Base-by-base conservation (phyloP, 345 rosid genomes). In the Cardamine occulta region DNA sequence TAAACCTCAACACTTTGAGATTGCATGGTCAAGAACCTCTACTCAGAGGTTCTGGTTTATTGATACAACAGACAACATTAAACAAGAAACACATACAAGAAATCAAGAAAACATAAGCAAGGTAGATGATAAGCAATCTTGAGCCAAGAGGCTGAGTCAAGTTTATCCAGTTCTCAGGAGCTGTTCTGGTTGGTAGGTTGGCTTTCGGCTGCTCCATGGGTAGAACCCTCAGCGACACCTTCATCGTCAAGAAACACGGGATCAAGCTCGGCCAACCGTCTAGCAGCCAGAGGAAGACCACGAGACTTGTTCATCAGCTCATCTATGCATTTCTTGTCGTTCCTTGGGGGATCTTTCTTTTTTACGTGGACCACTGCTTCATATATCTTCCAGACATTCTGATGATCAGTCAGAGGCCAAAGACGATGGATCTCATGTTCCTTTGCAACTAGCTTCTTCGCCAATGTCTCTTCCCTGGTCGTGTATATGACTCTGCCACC, bases 401-500 rank as follows among this genome's bases (percentile, higher is more conserved):
- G 9, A 4, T 49, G 13, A 28, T 84, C 56, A 1, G 76, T 6
- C 44, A 83, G 72, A 0, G 75, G 90, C 78, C 77, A 26, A 51
- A 82, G 79, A 55, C 34, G 64, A 54, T 82, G 83, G 9, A 85
- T 55, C 40, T 74, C 80, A 54, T 69, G 70, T 63, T 74, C 31
- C 68, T 79, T 71, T 13, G 80, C 79, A 10, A 86, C 88, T 74
- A 88, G 79, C 63, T n/a, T 61, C 75, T 73, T 55, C 2, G 78
- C 78, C 19, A 74, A 14, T 4, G 51, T 29, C 73, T 74, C 80
- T 4, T 73, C 61, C 65, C 89, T 84, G 39, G 85, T 77, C 0
- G 86, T 86, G 68, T 85, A 72, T 18, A 86, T 73, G 11, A 85
- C 86, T 58, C 83, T 81, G n/a, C 88, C 86, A 4, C 86, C 90